Evolutionary conservation across 2,329 filamentous ascomycete genomes (phyloP), one percentile per base, ranked within the genome.

Genomic region (Verticillium tricorpus): DNA sequence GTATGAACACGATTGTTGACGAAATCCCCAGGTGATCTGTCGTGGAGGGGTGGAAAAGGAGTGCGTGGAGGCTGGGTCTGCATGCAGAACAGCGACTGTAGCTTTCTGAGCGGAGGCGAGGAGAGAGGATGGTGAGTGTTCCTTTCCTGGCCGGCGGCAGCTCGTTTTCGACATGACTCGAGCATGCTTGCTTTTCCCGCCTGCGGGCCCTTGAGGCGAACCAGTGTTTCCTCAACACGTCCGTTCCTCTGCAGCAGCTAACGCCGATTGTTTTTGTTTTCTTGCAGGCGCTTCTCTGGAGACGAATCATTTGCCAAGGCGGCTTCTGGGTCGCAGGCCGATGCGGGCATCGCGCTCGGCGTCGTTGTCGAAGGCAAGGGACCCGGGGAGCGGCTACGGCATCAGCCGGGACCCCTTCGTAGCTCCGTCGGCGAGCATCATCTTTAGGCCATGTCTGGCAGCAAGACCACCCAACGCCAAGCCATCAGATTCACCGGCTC

Each of bases 91-190:
- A 92, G 92, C 17, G 92, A 97, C 73, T 97, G 93, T 70, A 88
- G 85, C 63, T 96, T 94, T 75, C 78, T 98, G 67, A 86, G 82
- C 60, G 83, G 84, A 60, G 94, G 94, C 8, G 89, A 90, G 69
- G 94, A 98, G 76, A 83, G 93, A 78, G 93, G 93, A 72, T 98
- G 94, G 93, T 95, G 70, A 73, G 84, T 80, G 60, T 59, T 59
- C 58, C 57, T 60, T 5, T 19, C 45, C 45, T 12, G 45, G 45
- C 45, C 12, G 45, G 45, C 19, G 45, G 45, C 45, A 50, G 22
- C 9, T 62, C 55, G 54, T 64, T 34, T 56, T 58, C 57, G 57
- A 54, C 59, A 56, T 45, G 45, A 56, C 55, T 56, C 55, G 55
- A 15, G 34, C 60, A 60, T 14, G 58, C 57, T 52, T 64, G 63